phyloP scores from a whole-genome alignment of 1,284 basidiomycete species.

The Neolentinus lepideus region DNA sequence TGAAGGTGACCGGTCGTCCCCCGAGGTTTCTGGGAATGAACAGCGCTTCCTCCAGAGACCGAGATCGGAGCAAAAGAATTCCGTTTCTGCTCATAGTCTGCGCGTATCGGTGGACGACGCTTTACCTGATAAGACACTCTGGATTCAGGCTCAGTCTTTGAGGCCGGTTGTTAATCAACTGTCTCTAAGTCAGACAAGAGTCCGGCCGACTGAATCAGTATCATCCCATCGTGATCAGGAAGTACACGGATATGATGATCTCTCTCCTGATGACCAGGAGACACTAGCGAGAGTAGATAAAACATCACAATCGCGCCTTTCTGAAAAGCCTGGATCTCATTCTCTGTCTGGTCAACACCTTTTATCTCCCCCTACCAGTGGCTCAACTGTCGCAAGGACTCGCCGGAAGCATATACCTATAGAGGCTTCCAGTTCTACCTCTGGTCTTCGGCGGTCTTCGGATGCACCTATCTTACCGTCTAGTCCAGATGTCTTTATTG shows the following conservation, averaged over 20 bases:
- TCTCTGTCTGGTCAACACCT: background rate
- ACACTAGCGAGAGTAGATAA: background rate
- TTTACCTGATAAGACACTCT: no score
- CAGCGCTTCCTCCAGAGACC: background rate
- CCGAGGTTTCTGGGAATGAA: background rate
- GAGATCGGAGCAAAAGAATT: background rate
- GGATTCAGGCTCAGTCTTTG: background rate
- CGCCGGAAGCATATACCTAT: background rate
- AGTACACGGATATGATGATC: no score
- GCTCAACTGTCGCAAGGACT: background rate
- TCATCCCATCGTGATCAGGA: background rate
- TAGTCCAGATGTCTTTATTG: background rate
- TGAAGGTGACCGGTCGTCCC: background rate
- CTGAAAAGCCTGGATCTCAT: background rate
- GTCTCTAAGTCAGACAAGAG: background rate
- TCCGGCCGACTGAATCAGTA: no score
- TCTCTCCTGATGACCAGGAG: background rate
- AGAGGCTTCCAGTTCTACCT: background rate
- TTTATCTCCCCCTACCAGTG: background rate
- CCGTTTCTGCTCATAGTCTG: background rate
- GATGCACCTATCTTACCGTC: slow-evolving; percentile 9
- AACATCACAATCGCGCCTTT: background rate
- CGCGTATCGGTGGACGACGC: no score
- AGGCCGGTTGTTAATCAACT: background rate
- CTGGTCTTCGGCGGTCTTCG: background rate